phyloP scores from a whole-genome alignment of 2,329 filamentous ascomycete species.

The Fusarium sp. region DNA sequence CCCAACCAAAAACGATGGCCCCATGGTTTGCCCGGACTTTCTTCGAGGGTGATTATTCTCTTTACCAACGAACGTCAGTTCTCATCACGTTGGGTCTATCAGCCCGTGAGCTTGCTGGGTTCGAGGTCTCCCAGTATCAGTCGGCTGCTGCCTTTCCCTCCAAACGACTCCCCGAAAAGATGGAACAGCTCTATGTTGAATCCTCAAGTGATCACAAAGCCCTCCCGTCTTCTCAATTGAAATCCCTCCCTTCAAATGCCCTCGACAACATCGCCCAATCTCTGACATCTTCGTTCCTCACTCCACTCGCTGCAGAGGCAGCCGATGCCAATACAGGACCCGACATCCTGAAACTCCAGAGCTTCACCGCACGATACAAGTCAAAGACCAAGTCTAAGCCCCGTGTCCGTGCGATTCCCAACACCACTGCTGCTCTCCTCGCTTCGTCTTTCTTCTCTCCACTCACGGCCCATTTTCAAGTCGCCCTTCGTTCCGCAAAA shows the following conservation, averaged over 20 bases:
- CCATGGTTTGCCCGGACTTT: conserved; percentile 87
- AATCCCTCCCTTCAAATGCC: conserved; percentile 65
- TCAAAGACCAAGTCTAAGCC: conserved; percentile 50
- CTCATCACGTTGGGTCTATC: conserved; percentile 84
- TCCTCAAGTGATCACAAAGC: conserved; percentile 42
- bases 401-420: conserved; percentile 70
- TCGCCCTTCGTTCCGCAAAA: conserved; percentile 65
- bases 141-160: conserved; percentile 75
- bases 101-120: conserved; percentile 85
- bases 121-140: conserved; percentile 67
- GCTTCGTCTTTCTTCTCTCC: conserved; percentile 86
- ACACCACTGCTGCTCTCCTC: conserved; percentile 81
- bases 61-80: conserved; percentile 83
- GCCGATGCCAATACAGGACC: conserved; percentile 85
- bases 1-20: conserved; percentile 80
- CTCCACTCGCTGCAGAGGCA: conserved; percentile 82
- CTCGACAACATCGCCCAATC: conserved; percentile 75
- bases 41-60: conserved; percentile 91
- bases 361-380: conserved; percentile 75
- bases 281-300: conserved; percentile 78
- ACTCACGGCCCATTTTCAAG: conserved; percentile 81
- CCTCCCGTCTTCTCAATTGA: conserved; percentile 54
- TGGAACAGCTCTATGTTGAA: conserved; percentile 76
- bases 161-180: conserved; percentile 77
- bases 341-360: conserved; percentile 86